Percentiles rank a stretch among this genome's conserved stretches.
Evolutionary conservation across 2,329 filamentous ascomycete species (phyloP).

Genomic region (Aaosphaeria arxii): DNA sequence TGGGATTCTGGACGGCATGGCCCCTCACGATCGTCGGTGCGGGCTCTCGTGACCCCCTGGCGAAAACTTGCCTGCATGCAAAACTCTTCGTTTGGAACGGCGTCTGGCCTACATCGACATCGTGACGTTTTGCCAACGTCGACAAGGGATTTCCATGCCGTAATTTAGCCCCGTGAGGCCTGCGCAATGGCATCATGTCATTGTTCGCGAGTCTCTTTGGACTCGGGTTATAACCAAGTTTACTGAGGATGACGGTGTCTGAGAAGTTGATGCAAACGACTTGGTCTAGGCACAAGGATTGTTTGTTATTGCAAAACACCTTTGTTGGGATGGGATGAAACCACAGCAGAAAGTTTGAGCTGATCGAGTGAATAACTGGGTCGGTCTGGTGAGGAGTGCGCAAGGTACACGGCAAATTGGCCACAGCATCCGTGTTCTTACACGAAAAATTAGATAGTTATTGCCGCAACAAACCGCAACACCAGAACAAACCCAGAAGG

Average conservation of each 20-base stretch:
- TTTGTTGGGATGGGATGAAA: neutral
- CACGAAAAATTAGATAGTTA: neutral
- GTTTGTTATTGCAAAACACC: neutral
- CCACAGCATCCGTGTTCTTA: too few relatives aligned
- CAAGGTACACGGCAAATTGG: too few relatives aligned
- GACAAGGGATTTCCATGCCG: constrained; percentile 14
- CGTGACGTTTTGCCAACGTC: constrained; percentile 23
- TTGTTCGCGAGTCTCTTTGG: neutral
- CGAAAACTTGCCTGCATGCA: constrained; percentile 10
- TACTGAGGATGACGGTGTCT: neutral
- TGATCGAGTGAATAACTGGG: neutral
- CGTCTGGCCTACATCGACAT: constrained; percentile 14
- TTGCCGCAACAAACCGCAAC: neutral
- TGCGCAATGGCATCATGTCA: constrained; percentile 19
- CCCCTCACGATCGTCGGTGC: constrained; percentile 22
- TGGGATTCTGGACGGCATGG: neutral
- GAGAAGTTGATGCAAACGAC: too few relatives aligned
- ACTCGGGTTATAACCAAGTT: neutral
- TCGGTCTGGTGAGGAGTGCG: neutral
- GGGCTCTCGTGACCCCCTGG: constrained; percentile 19
- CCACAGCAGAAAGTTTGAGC: neutral
- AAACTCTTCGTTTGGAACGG: constrained; percentile 5
- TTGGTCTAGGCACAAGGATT: neutral
- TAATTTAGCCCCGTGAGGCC: constrained; percentile 11
- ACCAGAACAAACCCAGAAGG: constrained; percentile 13